Percentiles rank a stretch among this genome's conserved stretches.
Conservation (phyloP, 2,329 filamentous ascomycete genomes). For the Alternaria gaisen region DNA sequence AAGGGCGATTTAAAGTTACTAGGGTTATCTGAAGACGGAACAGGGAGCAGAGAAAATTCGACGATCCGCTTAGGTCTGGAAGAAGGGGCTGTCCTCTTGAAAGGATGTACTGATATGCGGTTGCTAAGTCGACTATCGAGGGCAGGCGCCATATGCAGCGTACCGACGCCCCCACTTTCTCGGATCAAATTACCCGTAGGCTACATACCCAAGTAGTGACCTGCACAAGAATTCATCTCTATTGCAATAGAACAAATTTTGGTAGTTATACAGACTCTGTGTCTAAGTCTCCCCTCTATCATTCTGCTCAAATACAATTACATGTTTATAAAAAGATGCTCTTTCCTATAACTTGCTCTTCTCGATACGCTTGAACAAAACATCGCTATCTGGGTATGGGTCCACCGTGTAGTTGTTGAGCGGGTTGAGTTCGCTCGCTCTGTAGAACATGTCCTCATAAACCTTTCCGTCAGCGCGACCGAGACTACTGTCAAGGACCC, state of each 20-base stretch:
- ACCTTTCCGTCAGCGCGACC: conserved; percentile 77
- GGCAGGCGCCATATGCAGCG: not conserved
- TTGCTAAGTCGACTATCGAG: not conserved
- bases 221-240: not conserved
- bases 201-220: not conserved
- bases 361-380: conserved; percentile 69
- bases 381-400: conserved; percentile 71
- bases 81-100: not conserved
- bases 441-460: conserved; percentile 78
- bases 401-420: conserved; percentile 76
- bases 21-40: not conserved
- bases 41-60: not conserved
- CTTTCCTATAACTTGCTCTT: conserved; percentile 61
- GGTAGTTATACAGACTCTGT: not conserved
- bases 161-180: not conserved
- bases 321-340: conserved; percentile 6
- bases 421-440: conserved; percentile 76
- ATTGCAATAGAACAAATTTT: not conserved
- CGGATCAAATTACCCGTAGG: conserved; percentile 1
- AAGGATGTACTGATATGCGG: not conserved
- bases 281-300: not conserved
- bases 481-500: conserved; percentile 76
- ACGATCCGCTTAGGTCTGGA: not conserved
- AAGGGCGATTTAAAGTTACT: too few relatives aligned
- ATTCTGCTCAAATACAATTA: conserved; percentile 7